Base-by-base conservation (phyloP, 345 rosid species). In the Hibiscus mutabilis region DNA sequence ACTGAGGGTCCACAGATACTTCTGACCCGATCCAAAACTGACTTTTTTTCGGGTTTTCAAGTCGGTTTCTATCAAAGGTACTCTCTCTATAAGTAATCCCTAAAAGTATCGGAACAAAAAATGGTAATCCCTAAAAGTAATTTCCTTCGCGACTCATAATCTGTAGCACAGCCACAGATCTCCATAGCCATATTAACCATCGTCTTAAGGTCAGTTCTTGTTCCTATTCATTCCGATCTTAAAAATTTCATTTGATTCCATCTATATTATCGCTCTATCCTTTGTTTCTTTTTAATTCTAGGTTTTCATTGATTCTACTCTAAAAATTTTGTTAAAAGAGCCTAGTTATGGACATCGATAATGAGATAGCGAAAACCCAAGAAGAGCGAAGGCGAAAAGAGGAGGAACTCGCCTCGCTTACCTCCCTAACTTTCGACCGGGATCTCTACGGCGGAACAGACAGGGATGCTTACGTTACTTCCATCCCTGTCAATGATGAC, bases 401-500 rank as follows among this genome's bases (percentile, higher is more conserved):
- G 81, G 85, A 90, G 62, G 93, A 91, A 33, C 84, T 90, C 35
- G 96, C 88, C 10, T 85, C 94, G 16, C 92, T 90, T 57, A 86
- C 82, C 53, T 81, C 97, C 18, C 42, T 95, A 14, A 89, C 82
- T 19, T 92, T 77, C 75, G 98, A 92, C 73, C 84, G 85, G 18
- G 97, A 95, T 70, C 88, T 95, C 16, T 95, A 95, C 29, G 94
- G 96, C 2, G 96, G 75, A 18, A 69, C 87, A 9, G 96, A 95
- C 74, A 86, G 90, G 25, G 91, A 80, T 21, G 80, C 82, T 2
- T 92, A 90, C 44, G 83, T 83, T 29, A 76, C 87, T 10, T 92
- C 94, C 14, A 92, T 96, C 68, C 91, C 97, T 3, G 89, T 87
- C 10, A 91, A 85, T 76, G 96, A 92, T 59, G 99, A 96, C 0